Conservation (phyloP, 2,329 filamentous ascomycete species). For the Zasmidium angulare region DNA sequence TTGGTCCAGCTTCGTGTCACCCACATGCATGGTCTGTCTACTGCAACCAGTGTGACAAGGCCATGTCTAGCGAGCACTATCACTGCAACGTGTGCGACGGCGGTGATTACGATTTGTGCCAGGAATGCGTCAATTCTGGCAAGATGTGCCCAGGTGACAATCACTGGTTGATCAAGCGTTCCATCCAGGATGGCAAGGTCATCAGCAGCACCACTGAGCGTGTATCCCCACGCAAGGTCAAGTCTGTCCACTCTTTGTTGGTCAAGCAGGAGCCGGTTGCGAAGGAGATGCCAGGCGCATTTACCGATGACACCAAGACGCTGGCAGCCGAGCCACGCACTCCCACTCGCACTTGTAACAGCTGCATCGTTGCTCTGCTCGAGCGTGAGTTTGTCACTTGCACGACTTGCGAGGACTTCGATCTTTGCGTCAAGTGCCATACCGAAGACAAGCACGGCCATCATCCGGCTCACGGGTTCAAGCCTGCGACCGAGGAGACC, state of each 20-base stretch:
- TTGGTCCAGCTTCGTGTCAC: constrained; percentile 33
- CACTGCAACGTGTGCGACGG: constrained; percentile 93
- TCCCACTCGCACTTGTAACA: constrained; percentile 69
- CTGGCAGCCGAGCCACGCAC: constrained; percentile 31
- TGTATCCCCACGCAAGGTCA: constrained; percentile 48
- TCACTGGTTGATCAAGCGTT: constrained; percentile 95
- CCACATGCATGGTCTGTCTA: constrained; percentile 71
- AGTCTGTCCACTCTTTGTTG: constrained; percentile 23
- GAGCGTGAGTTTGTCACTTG: constrained; percentile 86
- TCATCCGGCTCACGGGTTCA: constrained; percentile 82
- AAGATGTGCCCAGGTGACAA: constrained; percentile 73
- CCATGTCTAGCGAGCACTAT: constrained; percentile 80
- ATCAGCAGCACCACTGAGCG: constrained; percentile 84
- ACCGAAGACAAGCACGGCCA: constrained; percentile 77
- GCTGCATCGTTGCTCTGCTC: constrained; percentile 62
- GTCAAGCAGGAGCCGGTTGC: constrained; percentile 32
- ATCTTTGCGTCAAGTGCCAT: constrained; percentile 85
- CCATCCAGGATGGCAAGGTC: constrained; percentile 73
- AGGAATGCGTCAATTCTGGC: constrained; percentile 71
- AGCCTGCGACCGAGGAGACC: constrained; percentile 64
- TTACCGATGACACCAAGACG: constrained; percentile 45
- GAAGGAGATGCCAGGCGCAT: constrained; percentile 45
- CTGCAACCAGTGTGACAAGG: constrained; percentile 84
- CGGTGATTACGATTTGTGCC: constrained; percentile 93
- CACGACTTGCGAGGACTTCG: constrained; percentile 80